Percentiles rank a stretch among this genome's conserved stretches.
Evolutionary conservation across 2,329 filamentous ascomycete genomes (phyloP).

Genomic region (Lomentospora prolificans): DNA sequence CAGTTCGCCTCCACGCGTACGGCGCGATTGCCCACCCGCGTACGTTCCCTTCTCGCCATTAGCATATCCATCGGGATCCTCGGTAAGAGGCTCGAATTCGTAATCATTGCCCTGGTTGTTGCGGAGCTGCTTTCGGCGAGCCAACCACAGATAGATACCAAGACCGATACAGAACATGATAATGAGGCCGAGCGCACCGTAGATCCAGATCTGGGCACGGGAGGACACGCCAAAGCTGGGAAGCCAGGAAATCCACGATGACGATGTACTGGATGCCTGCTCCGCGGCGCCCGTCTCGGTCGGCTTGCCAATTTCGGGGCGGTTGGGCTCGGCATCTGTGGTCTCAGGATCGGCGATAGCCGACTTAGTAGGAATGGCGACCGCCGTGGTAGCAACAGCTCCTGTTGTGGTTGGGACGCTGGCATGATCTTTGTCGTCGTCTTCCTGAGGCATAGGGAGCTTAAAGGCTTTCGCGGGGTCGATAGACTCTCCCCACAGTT

Average conservation of each 20-base stretch:
- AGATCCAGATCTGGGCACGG: conserved; percentile 88
- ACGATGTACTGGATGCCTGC: conserved; percentile 35
- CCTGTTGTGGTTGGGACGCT: conserved; percentile 49
- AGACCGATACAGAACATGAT: conserved; percentile 72
- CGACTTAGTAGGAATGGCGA: conserved; percentile 16
- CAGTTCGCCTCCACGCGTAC: conserved; percentile 70
- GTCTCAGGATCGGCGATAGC: conserved; percentile 20
- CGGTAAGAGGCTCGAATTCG: conserved; percentile 87
- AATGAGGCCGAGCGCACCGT: conserved; percentile 75
- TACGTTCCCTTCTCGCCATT: conserved; percentile 36
- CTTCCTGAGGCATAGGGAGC: conserved; percentile 71
- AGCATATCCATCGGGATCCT: conserved; percentile 55
- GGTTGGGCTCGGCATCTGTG: conserved; percentile 16
- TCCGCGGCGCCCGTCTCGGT: conserved; percentile 17
- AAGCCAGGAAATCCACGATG: conserved; percentile 74
- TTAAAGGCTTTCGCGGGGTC: conserved; percentile 63
- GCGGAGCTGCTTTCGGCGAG: conserved; percentile 64
- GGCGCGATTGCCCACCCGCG: conserved; percentile 30
- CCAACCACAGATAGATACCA: conserved; percentile 71
- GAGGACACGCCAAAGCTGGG: conserved; percentile 85
- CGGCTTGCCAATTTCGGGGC: conserved; percentile 18
- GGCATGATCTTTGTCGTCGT: conserved; percentile 77
- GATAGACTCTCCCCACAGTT: conserved; percentile 84
- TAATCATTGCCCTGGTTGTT: conserved; percentile 74
- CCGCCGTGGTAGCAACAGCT: conserved; percentile 27